Percentiles rank a stretch among this genome's conserved stretches.
Evolutionary conservation across 2,329 filamentous ascomycete genomes (phyloP).

Genomic region (Ilyonectria mors-panacis): DNA sequence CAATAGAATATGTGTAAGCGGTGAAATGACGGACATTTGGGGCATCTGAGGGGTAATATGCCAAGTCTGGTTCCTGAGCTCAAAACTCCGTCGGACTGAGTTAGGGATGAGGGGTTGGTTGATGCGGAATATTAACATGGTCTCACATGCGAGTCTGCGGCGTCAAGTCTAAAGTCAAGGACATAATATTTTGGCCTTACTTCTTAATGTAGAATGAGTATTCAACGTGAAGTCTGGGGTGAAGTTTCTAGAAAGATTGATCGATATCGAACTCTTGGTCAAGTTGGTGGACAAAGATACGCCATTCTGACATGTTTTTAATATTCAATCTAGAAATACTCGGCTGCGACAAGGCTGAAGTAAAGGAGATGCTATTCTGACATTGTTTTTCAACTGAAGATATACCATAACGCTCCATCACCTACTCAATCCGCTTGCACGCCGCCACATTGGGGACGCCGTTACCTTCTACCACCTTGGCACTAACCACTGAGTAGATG

Average conservation of each 20-base stretch:
- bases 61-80: neutral
- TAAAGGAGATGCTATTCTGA: constrained; percentile 12
- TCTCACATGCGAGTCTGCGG: neutral
- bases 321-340: neutral
- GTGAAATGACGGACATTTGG: neutral
- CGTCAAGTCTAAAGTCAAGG: neutral
- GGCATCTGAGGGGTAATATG: neutral
- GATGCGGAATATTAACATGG: neutral
- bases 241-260: neutral
- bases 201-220: neutral
- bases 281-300: neutral
- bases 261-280: neutral
- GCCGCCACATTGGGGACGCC: constrained; percentile 25
- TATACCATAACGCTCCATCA: neutral
- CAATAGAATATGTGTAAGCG: neutral
- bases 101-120: neutral
- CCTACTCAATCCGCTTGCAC: constrained; percentile 25
- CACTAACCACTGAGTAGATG: constrained; percentile 27
- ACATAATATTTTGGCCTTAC: neutral
- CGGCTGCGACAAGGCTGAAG: neutral
- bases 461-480: constrained; percentile 30
- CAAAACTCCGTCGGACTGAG: neutral
- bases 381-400: constrained; percentile 7
- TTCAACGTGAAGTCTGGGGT: no score
- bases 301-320: neutral